Evolutionary conservation across 2,329 filamentous ascomycete species (phyloP), one percentile per base, ranked within the genome.

Genomic region (Ophiostoma sp.): DNA sequence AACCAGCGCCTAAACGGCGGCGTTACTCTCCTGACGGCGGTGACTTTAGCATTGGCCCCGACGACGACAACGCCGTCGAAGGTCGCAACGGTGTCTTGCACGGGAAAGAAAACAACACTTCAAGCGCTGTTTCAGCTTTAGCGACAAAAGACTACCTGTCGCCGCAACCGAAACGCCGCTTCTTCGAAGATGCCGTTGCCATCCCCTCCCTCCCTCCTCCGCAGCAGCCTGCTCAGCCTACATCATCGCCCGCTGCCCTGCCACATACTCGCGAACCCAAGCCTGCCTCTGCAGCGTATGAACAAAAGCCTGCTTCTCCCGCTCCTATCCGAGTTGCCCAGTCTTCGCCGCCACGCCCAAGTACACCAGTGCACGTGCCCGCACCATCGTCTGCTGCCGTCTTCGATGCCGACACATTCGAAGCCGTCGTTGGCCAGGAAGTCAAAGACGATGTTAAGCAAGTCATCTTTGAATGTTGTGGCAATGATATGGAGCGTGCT

Each of bases 351-450:
- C 64, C 63, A 1, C 64, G 60, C 8, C 66, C 68, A 8, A 42
- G 11, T n/a, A 58, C 44, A 63, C 44, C 65, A 1, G 16, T 42
- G 40, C 16, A 41, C 2, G 5, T 6, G 60, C 2, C 60, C 4
- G 58, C 67, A 40, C 38, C 64, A 44, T 64, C 68, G 9, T 6
- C 64, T 14, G 76, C 58, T 11, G 76, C 0, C 69, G 79, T 76
- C 0, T 89, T 90, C 70, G 85, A 89, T 72, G 78, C 82, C 68
- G 80, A 80, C 44, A 81, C 80, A 0, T 88, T 90, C 67, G 83
- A 88, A 73, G 80, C 78, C 69, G 84, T 90, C 70, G 77, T 89
- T 36, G 87, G 87, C 47, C 82, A 84, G 69, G 83, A 83, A 66
- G 79, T 90, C 27, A 75, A 79, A 6, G 69, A 79, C 0, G 79